Base-by-base conservation (phyloP, 2,329 filamentous ascomycete species). In the Arthrobotrys iridis region DNA sequence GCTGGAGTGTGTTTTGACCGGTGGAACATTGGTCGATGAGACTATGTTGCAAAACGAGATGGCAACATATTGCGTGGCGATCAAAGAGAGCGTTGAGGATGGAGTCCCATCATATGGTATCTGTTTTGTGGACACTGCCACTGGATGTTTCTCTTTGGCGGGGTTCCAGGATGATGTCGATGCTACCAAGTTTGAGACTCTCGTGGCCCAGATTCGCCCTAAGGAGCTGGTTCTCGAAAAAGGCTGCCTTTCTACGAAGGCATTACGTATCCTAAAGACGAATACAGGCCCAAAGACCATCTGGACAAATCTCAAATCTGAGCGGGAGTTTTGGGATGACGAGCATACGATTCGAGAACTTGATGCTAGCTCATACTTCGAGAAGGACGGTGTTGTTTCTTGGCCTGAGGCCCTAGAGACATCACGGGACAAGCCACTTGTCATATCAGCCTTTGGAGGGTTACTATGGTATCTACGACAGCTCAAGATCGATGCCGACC, bases 31-130 rank as follows among this genome's bases (percentile, higher is more conserved):
- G 0, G 94, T 99, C 3, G 95, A 99, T 75, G 93, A 93, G 13
- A 90, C 92, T 78, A 99, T 99, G 95, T 87, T 99, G 41, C 94
- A 98, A 81, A 93, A 97, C 80, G 95, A 99, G 82, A 97, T 97
- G 90, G 92, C 95, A 1, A 96, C 93, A 0, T 98, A 93, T 82
- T 99, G 95, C 81, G 93, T 95, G 62, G 91, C 95, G 1, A 95
- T 99, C 83, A 99, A 99, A 81, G 78, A 77, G 52, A 62, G 63
- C 30, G 85, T 91, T 8, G 84, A 88, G 0, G 88, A 95, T 76
- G 91, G 89, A 62, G 85, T 89, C 26, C 93, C 95, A 3, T 88
- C 89, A 0, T 99, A 99, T 81, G 95, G 95, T 6, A 89, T 99
- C 59, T 90, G 93, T 0, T 97, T 98, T 82, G 92, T 96, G 8